Base-by-base conservation (phyloP, 345 rosid genomes). In the Anacardium occidentale region DNA sequence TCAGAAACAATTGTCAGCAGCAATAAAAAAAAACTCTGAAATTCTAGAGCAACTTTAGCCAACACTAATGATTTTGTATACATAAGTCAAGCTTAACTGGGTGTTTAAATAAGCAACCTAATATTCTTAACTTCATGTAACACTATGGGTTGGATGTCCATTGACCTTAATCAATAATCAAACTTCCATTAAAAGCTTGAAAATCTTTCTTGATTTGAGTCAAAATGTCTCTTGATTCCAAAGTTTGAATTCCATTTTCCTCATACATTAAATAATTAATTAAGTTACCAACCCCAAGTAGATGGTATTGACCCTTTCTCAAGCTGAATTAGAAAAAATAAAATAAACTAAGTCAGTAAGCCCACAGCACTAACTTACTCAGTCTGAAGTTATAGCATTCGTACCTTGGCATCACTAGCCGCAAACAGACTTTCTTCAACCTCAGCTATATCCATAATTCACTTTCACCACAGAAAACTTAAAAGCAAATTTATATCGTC, bases 391-490 rank as follows among this genome's bases (percentile, higher is more conserved):
- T 26, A 60, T 24, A 55, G 53, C 20, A 66, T 60, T 13, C 79
- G 73, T 85, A 96, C 99, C 99, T 93, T 96, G 69, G 98, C 98
- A 89, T 96, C 99, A 72, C 87, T 85, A 15, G 87, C 95, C 7
- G 96, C 96, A 78, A 96, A 93, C 34, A 91, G 84, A 80, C 80
- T 93, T 79, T 96, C 99, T 79, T 96, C 99, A 63, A 93, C 91
- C 83, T 96, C 97, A 18, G 79, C 72, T 32, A 82, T 75, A 78
- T 96, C 99, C 99, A 96, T 96, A 61, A 59, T 79, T 80, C 74
- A 71, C 82, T 74, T 29, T 83, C 83, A 84, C 80, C 45, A 40
- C 14, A 25, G 74, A 74, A 70, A 73, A 25, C 75, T 79, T 74
- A 72, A 58, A 50, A 32, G 62, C 69, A 59, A 81, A 67, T 74